These are phyloP conservation scores for Esteya vermicola DNA, from an alignment of 2,329 filamentous ascomycete genomes.

Conservation along the genomic window DNA sequence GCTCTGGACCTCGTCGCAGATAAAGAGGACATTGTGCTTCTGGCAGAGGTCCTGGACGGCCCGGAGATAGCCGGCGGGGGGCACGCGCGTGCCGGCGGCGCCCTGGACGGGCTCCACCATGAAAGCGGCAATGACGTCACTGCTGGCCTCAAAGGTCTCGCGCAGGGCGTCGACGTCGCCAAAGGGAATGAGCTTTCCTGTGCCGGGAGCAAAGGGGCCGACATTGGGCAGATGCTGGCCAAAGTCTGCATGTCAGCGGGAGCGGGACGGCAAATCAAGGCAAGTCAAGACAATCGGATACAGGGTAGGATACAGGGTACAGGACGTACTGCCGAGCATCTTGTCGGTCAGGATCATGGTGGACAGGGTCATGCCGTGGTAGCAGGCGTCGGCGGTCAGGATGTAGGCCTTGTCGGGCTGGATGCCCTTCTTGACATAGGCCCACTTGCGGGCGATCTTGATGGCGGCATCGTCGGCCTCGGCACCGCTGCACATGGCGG, in stretches of 20 bases:
- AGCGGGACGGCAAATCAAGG: too few species aligned
- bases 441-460: conserved; percentile 3
- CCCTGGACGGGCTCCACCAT: conserved; percentile 1
- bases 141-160: background rate
- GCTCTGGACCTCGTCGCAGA: conserved; percentile 9
- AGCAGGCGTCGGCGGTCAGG: background rate
- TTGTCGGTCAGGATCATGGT: conserved; percentile 1
- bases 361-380: conserved; percentile 1
- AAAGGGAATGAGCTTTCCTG: background rate
- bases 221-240: conserved; percentile 2
- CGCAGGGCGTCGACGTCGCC: background rate
- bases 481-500: conserved; percentile 2
- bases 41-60: conserved; percentile 2
- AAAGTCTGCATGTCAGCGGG: background rate
- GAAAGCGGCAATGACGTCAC: conserved; percentile 1
- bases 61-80: conserved; percentile 1
- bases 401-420: background rate
- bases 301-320: background rate
- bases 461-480: background rate
- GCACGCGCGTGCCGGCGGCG: background rate
- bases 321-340: background rate
- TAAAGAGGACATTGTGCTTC: conserved; percentile 8
- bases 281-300: background rate
- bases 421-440: conserved; percentile 2
- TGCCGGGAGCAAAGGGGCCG: background rate